phyloP scores from a whole-genome alignment of 176 grass and related monocot species.

The Lolium perenne region DNA sequence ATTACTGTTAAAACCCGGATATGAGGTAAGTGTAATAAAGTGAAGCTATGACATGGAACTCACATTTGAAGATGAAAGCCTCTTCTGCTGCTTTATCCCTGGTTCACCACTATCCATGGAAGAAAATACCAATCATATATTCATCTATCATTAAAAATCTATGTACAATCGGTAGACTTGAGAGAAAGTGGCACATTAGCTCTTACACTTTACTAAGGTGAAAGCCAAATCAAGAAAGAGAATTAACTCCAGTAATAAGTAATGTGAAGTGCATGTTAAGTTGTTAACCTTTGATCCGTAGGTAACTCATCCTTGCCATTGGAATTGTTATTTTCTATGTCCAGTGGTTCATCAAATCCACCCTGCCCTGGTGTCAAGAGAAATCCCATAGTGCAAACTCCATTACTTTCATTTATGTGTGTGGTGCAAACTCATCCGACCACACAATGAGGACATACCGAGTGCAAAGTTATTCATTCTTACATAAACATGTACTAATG shows the following conservation, averaged over 20 bases:
- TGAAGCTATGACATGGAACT: constrained; percentile 40
- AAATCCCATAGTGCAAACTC: constrained; percentile 19
- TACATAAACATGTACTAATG: too few species aligned
- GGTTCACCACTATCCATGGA: constrained; percentile 50
- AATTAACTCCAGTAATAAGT: too few species aligned
- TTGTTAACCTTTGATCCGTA: too few species aligned
- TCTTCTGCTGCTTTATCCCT: constrained; percentile 41
- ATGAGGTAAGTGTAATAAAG: background rate
- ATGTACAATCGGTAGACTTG: constrained; percentile 18
- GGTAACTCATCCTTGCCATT: constrained; percentile 37
- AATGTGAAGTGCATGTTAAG: too few species aligned
- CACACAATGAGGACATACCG: background rate
- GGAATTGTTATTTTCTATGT: constrained; percentile 57
- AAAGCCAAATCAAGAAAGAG: background rate
- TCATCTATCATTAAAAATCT: background rate
- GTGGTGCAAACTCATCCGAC: background rate
- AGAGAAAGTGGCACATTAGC: constrained; percentile 4
- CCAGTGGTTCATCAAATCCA: constrained; percentile 61
- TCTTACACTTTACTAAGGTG: background rate
- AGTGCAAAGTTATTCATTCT: background rate
- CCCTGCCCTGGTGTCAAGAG: constrained; percentile 52
- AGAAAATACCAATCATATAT: constrained; percentile 35
- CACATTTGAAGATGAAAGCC: constrained; percentile 52
- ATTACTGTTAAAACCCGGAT: background rate
- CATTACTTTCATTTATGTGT: constrained; percentile 7